Evolutionary conservation across 768 basidiomycete species (phyloP), one percentile per base, ranked within the genome.

Genomic region (Leccinum longicurvipes): DNA sequence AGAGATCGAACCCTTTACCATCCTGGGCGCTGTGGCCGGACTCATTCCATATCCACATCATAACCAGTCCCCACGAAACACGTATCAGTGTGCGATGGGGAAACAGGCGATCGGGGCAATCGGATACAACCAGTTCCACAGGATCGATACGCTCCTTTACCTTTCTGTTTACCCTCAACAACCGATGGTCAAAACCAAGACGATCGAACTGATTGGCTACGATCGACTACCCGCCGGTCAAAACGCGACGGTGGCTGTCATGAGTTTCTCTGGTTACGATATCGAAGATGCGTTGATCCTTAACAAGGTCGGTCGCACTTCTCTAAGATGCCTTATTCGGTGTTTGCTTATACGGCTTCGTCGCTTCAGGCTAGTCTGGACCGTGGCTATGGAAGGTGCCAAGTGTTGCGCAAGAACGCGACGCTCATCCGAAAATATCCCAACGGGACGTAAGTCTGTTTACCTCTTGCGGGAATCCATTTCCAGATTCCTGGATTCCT

Each of bases 91-190:
- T 67, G 96, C 96, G 53, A 99, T 99, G 96, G 96, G 97, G 53
- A 99, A 99, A 77, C 97, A 99, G 77, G 96, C 97, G 2, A 99
- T 99, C 60, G 97, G 97, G 21, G 95, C 95, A 12, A 99, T 99
- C 58, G 96, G 87, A 0, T 97, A 95, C 74, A 99, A 98, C 71
- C 97, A 99, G 72, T 84, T 98, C 61, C 93, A 93, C 67, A 84
- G 97, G 45, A 98, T 99, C 68, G 97, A 99, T 71, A 99, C 97
- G 0, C 81, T 99, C 36, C 80, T 99, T n/a, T 99, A 99, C 73
- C 81, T 99, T 50, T 89, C 92, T 32, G 94, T 98, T 10, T 99
- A 99, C 64, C 97, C 97, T 23, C 97, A 99, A 68, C 93, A 98
- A 65, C 97, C 97, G 3, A 97, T 99, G 96, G 95, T 98, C 58